Evolutionary conservation across 164 flowering plant species (phyloP).

Genomic region (Aristolochia fimbriata): DNA sequence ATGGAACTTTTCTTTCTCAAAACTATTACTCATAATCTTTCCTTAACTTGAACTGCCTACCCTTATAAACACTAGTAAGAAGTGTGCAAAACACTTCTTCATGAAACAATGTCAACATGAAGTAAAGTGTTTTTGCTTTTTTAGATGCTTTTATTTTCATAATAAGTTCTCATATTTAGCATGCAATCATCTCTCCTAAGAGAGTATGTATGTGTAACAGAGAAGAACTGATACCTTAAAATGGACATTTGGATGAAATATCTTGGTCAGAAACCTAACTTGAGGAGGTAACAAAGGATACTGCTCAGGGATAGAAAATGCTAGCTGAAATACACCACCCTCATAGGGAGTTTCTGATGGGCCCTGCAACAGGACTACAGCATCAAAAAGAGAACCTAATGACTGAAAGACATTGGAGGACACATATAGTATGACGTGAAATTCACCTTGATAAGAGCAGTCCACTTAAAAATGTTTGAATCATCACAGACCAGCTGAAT

Average conservation of each 20-base stretch:
- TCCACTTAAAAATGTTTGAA: constrained; percentile 92
- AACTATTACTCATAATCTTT: no score
- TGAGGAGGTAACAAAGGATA: constrained; percentile 98
- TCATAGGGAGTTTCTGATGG: constrained; percentile 96
- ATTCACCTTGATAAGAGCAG: constrained; percentile 85
- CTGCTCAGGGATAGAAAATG: constrained; percentile 89
- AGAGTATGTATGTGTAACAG: no score
- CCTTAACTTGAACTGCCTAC: no score
- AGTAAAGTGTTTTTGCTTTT: no score
- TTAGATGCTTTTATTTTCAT: no score
- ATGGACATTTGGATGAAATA: constrained; percentile 97
- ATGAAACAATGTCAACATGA: no score
- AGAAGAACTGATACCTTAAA: constrained; percentile 53
- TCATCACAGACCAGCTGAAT: constrained; percentile 91
- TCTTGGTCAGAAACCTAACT: constrained; percentile 91
- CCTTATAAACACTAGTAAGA: no score
- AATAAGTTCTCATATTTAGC: no score
- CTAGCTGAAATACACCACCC: constrained; percentile 95
- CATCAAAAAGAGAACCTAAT: not conserved
- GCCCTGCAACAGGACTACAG: constrained; percentile 35
- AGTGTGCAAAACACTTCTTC: no score
- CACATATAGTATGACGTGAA: no score
- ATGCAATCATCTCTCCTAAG: no score
- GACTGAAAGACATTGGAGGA: not conserved
- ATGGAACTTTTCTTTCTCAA: no score